phyloP scores from a whole-genome alignment of 2,329 filamentous ascomycete species.

The Dactylonectria estremocensis region DNA sequence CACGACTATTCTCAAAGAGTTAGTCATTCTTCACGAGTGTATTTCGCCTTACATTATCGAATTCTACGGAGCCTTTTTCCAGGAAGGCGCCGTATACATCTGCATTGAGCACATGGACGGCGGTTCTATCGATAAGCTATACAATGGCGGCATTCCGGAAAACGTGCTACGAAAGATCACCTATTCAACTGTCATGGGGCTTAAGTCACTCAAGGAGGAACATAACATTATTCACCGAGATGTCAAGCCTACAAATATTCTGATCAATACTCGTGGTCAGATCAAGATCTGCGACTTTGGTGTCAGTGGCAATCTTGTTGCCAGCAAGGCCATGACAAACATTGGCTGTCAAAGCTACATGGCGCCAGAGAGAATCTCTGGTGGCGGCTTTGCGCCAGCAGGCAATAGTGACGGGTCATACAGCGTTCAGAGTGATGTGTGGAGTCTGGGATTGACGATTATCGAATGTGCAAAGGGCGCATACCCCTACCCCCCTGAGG shows the following conservation, averaged over 20 bases:
- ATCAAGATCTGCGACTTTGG: conserved; percentile 99
- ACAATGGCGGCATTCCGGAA: conserved; percentile 91
- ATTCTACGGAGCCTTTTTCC: conserved; percentile 99
- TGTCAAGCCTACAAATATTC: conserved; percentile 98
- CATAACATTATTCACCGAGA: conserved; percentile 99
- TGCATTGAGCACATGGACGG: conserved; percentile 99
- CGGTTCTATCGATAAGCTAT: conserved; percentile 96
- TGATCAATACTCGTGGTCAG: conserved; percentile 90
- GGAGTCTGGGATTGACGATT: conserved; percentile 93
- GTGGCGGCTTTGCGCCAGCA: conserved; percentile 82
- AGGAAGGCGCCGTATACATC: conserved; percentile 98
- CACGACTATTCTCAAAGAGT: conserved; percentile 95
- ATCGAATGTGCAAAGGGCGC: conserved; percentile 96
- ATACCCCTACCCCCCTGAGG: conserved; percentile 97
- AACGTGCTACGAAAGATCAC: conserved; percentile 91
- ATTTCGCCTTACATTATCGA: conserved; percentile 97
- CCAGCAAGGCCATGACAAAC: conserved; percentile 98
- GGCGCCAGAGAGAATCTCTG: conserved; percentile 96
- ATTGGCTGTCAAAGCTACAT: conserved; percentile 99
- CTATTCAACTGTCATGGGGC: conserved; percentile 88
- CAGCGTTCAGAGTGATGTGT: conserved; percentile 97
- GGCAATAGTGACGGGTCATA: conserved; percentile 86
- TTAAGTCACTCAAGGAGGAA: conserved; percentile 95
- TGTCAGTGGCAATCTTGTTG: conserved; percentile 95
- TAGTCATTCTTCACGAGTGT: conserved; percentile 96